Evolutionary conservation across 2,329 filamentous ascomycete genomes (phyloP).

Genomic region (Didymella pomorum): DNA sequence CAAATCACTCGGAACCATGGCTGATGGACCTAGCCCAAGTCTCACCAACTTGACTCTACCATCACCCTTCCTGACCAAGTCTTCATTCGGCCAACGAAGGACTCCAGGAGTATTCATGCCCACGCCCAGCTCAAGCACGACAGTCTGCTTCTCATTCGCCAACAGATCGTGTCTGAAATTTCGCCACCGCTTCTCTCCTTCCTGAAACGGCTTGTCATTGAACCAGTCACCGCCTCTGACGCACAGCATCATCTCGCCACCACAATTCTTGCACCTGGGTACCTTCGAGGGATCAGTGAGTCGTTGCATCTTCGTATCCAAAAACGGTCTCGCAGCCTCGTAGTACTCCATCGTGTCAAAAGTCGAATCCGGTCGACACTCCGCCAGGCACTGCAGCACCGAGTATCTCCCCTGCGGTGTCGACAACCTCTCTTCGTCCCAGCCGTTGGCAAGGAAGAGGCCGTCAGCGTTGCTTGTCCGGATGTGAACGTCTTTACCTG

Average conservation of each 20-base stretch:
- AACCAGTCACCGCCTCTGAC: conserved; percentile 41
- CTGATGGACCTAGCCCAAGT: conserved; percentile 24
- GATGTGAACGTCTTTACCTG: conserved; percentile 32
- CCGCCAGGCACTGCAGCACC: conserved; percentile 41
- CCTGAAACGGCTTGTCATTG: conserved; percentile 35
- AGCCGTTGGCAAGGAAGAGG: conserved; percentile 42
- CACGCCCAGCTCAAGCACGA: conserved; percentile 33
- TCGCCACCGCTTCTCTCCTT: conserved; percentile 30
- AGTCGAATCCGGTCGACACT: conserved; percentile 41
- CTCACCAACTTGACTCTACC: conserved; percentile 31
- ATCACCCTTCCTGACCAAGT: conserved; percentile 24
- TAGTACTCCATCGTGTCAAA: conserved; percentile 31
- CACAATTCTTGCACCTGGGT: conserved; percentile 36
- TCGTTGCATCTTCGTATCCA: conserved; percentile 33
- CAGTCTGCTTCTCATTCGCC: conserved; percentile 23
- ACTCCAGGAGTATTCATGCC: conserved; percentile 38
- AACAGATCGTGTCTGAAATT: conserved; percentile 25
- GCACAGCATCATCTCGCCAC: conserved; percentile 38
- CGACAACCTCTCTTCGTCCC: conserved; percentile 31
- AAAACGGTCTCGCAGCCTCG: conserved; percentile 28
- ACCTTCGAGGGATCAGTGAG: conserved; percentile 31
- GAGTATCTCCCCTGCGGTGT: conserved; percentile 47
- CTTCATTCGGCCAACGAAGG: conserved; percentile 35
- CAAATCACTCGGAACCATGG: conserved; percentile 26
- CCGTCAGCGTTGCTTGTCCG: conserved; percentile 49